Evolutionary conservation across 2,329 filamentous ascomycete species (phyloP), one percentile per base, ranked within the genome.

Genomic region (Aulographum hederae): DNA sequence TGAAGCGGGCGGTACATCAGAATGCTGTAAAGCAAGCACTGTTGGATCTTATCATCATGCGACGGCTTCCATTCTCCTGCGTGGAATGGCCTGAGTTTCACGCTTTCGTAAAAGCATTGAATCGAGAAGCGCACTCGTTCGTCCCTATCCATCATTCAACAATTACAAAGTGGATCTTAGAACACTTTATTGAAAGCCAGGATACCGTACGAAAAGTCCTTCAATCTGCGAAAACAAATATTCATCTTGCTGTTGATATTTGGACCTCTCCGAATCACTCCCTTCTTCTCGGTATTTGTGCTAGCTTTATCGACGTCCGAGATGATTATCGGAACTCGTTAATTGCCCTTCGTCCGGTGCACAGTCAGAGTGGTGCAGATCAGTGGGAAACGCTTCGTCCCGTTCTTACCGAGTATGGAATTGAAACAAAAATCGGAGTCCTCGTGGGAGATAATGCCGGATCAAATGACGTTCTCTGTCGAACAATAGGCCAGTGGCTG

Each of bases 191-290:
- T 8, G 15, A 11, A 16, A 10, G 10, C 11, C 11, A 29, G 14
- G 27, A 29, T 29, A 29, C 14, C 27, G 11, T 29, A 16, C 27
- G 27, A 16, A 29, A 16, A 29, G 15, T 11, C 8, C 27, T 29
- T 16, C 27, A 29, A 16, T 29, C 27, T 16, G 27, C 27, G 8
- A 11, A 11, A 11, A 11, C 27, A 29, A 29, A 29, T 10, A 29
- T 29, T 14, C 27, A 29, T 14, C 27, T 29, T 29, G 11, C 27
- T 11, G 11, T 29, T 14, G 27, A 29, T n/a, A n/a, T n/a, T n/a
- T n/a, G n/a, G n/a, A n/a, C n/a, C n/a, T n/a, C n/a, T n/a, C n/a
- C n/a, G n/a, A n/a, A n/a, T n/a, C n/a, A n/a, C 14, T 8, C 14
- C 27, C 27, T 29, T 11, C 14, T 29, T 8, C 27, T 29, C 14